Evolutionary conservation across 257 asterid species (phyloP), one percentile per base, ranked within the genome.

Genomic region (Handroanthus guayacan): DNA sequence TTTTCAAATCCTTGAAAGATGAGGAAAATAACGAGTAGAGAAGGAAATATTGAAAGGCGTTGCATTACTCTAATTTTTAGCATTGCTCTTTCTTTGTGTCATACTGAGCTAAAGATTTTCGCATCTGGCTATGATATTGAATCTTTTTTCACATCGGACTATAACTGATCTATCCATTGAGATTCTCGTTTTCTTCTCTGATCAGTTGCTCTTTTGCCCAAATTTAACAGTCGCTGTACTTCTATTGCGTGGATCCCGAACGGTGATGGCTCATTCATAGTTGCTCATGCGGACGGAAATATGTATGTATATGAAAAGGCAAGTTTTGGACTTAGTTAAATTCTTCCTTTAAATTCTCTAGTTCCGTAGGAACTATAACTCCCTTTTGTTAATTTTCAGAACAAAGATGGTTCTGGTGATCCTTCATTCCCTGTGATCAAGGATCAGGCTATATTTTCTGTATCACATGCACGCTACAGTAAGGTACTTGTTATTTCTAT

Each of bases 391-490:
- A 38, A 56, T 80, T 74, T 88, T 55, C 83, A 90, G 96, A 87
- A 80, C 74, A 90, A 87, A 84, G 96, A 90, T 70, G 88, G 89
- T 72, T 87, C 97, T 17, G 88, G 86, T 52, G 96, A 90, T 83
- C 88, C 95, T 69, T 87, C 95, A 20, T 91, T 91, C 81, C 92
- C 95, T 39, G 82, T 82, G 43, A 85, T 91, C 79, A 89, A 87
- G 85, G 97, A 91, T 77, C 97, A 83, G 76, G 86, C 90, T 72
- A 95, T 87, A 37, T 91, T 91, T 86, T 89, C 93, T 39, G 95
- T 91, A 34, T 62, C 92, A 31, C 97, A 87, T 81, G 95, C 93
- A 47, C 95, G 97, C 50, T 85, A 89, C 83, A 89, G 93, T 82
- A 91, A 91, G 95, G 97, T 91, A 85, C 34, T 34, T 3, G 16